A percentile compares a stretch with the other conserved stretches of the same genome.
These are phyloP conservation scores for Colletotrichum shisoi DNA, from an alignment of 2,329 filamentous ascomycete genomes.

Conservation along the genomic window DNA sequence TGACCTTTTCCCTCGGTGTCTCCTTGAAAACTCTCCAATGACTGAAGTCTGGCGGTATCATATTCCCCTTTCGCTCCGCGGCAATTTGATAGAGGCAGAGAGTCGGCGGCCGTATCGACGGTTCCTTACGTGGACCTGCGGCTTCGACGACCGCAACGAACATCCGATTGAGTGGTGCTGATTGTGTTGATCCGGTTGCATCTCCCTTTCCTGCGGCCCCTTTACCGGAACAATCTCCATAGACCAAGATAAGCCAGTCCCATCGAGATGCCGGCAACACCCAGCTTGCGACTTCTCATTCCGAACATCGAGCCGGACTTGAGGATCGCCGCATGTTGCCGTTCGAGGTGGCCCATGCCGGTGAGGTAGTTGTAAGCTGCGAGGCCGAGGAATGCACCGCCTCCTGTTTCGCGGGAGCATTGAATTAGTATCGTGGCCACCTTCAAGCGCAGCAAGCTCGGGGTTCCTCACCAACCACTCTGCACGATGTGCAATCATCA, in stretches of 20 bases:
- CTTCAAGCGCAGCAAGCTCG: not conserved
- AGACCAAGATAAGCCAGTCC: constrained; percentile 74
- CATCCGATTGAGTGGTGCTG: constrained; percentile 19
- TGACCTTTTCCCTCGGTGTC: too few relatives aligned
- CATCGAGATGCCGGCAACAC: constrained; percentile 72
- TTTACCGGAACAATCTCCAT: constrained; percentile 69
- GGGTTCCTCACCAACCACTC: constrained; percentile 68
- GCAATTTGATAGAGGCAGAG: not conserved
- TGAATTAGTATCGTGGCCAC: constrained; percentile 14
- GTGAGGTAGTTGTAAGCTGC: constrained; percentile 80
- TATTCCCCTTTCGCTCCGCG: not conserved
- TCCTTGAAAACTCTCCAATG: not conserved
- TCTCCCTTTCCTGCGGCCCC: not conserved
- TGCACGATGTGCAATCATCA: constrained; percentile 76
- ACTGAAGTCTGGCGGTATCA: not conserved
- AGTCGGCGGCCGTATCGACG: not conserved
- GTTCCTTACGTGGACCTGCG: not conserved
- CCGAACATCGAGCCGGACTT: constrained; percentile 75
- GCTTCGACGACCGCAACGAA: not conserved
- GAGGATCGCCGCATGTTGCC: constrained; percentile 71
- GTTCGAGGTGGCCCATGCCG: constrained; percentile 74
- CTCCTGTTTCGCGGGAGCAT: constrained; percentile 59
- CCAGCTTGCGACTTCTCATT: constrained; percentile 72
- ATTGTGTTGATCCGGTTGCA: not conserved
- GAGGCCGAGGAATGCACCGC: constrained; percentile 76